Evolutionary conservation across 257 asterid genomes (phyloP).

Genomic region (Solanum chilense): DNA sequence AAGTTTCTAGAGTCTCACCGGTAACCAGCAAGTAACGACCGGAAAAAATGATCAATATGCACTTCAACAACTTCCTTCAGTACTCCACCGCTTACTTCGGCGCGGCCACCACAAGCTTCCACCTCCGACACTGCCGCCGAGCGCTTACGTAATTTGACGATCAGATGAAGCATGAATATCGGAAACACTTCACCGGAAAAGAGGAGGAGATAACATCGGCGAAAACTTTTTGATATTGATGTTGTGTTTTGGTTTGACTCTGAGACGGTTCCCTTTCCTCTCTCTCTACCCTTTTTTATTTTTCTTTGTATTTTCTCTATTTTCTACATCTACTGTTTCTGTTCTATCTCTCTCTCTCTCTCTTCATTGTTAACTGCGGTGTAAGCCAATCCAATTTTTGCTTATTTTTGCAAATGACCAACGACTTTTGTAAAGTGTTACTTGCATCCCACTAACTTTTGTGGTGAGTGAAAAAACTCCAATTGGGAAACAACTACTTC

Average conservation of each 20-base stretch:
- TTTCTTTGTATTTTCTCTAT: not conserved
- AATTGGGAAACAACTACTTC: not conserved
- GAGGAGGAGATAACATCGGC: slow-evolving; percentile 4
- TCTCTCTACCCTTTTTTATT: not conserved
- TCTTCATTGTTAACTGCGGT: slow-evolving; percentile 7
- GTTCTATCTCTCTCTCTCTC: not conserved
- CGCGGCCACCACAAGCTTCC: not conserved
- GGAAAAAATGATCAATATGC: not conserved
- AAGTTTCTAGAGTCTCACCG: not conserved
- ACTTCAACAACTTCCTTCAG: not conserved
- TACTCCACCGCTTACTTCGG: slow-evolving; percentile 2
- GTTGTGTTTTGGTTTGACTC: slow-evolving; percentile 25
- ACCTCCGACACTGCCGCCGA: slow-evolving; percentile 12
- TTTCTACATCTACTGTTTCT: not conserved
- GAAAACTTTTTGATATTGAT: not conserved
- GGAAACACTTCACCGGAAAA: not conserved
- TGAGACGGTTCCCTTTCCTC: slow-evolving; percentile 14
- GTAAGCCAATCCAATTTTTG: not conserved
- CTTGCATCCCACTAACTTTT: not conserved
- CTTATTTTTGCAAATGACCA: not conserved
- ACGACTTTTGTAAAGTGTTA: not conserved
- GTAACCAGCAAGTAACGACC: slow-evolving; percentile 6
- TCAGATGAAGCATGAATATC: slow-evolving; percentile 21
- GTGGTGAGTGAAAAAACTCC: not conserved
- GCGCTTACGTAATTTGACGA: slow-evolving; percentile 12